A percentile compares a stretch with the other conserved stretches of the same genome.
These are phyloP conservation scores for Viola odorata DNA, from an alignment of 345 rosid genomes.

Conservation along the genomic window DNA sequence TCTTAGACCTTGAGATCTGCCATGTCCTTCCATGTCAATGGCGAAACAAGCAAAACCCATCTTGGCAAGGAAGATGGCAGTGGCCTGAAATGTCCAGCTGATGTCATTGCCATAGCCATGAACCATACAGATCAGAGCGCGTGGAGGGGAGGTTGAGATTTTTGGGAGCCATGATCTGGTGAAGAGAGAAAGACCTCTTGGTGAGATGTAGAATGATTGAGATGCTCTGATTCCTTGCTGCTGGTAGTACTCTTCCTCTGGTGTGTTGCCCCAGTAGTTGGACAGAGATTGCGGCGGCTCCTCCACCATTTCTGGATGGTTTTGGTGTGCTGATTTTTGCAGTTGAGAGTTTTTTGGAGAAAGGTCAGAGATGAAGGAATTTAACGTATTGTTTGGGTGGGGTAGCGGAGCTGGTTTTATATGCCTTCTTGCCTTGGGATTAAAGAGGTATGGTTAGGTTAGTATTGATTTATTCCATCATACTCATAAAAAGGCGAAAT, in stretches of 20 bases:
- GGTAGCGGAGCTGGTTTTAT: no score
- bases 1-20: constrained; percentile 58
- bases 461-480: no score
- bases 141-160: constrained; percentile 32
- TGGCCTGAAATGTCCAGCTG: constrained; percentile 76
- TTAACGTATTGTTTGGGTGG: no score
- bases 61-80: constrained; percentile 65
- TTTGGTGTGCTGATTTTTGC: background rate
- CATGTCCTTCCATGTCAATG: constrained; percentile 84
- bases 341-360: no score
- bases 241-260: constrained; percentile 55
- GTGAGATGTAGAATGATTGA: constrained; percentile 60
- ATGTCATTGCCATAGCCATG: constrained; percentile 85
- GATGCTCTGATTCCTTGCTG: constrained; percentile 52
- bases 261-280: constrained; percentile 59
- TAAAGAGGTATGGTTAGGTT: no score
- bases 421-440: no score
- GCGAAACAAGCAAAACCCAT: constrained; percentile 76
- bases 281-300: constrained; percentile 2
- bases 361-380: no score
- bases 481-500: no score
- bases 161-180: constrained; percentile 71
- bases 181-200: constrained; percentile 69
- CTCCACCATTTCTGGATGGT: constrained; percentile 15
- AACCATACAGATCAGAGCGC: constrained; percentile 64